These are phyloP conservation scores for Saccharomycopsis sp. DNA, from an alignment of 805 yeast species.

Conservation along the genomic window DNA sequence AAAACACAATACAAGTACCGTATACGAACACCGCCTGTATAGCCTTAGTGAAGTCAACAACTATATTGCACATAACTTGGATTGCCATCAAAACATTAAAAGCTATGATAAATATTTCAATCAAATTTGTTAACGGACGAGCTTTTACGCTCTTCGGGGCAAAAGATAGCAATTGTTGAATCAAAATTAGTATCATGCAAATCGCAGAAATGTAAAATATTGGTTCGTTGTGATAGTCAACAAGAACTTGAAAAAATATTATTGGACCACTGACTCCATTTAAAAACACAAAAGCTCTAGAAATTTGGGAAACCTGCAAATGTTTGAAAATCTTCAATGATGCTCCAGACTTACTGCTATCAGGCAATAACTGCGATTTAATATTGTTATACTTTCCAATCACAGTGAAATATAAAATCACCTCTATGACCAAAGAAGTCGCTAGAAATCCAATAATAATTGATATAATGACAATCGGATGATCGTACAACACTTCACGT, in stretches of 20 bases:
- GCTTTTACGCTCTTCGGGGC: background rate
- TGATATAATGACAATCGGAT: no score
- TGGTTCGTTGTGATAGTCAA: background rate
- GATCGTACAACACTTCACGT: no score
- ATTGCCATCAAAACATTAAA: background rate
- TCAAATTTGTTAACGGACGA: background rate
- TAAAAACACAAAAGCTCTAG: slow-evolving; percentile 1
- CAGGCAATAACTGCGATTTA: no score
- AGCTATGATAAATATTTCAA: background rate
- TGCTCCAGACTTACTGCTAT: no score
- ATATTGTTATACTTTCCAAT: no score
- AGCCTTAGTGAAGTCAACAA: background rate
- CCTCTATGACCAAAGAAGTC: background rate
- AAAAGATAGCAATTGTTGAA: background rate
- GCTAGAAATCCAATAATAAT: no score
- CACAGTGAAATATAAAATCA: background rate
- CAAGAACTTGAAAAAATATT: background rate
- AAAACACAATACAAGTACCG: background rate
- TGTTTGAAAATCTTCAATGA: no score
- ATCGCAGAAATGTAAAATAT: background rate
- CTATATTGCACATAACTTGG: slow-evolving; percentile 1
- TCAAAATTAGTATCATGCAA: background rate
- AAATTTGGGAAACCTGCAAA: background rate
- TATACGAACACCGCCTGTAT: background rate
- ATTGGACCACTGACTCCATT: background rate